Conservation (phyloP, 2,329 filamentous ascomycete genomes). For the Pseudogymnoascus sp. region DNA sequence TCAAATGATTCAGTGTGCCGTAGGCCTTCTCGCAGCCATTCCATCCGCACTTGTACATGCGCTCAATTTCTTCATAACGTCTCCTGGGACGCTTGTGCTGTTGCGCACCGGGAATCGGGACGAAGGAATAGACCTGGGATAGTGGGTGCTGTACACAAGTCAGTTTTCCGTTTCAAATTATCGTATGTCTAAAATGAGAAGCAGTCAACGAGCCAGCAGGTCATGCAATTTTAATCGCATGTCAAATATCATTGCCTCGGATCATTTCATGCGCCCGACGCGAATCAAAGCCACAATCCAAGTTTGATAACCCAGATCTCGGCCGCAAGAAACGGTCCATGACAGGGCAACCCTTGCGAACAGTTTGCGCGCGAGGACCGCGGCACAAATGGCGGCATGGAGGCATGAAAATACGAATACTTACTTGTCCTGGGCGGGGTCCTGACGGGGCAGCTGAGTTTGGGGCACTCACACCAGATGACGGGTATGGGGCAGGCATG, state of each 20-base stretch:
- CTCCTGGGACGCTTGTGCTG: conserved; percentile 93
- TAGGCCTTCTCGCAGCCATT: conserved; percentile 98
- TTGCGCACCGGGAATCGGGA: conserved; percentile 91
- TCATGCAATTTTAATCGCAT: neutral
- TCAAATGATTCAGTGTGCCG: conserved; percentile 92
- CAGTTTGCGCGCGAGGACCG: neutral
- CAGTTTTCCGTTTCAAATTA: conserved; percentile 15
- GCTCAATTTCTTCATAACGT: conserved; percentile 95
- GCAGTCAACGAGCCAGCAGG: neutral
- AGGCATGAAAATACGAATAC: conserved; percentile 23
- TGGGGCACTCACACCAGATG: conserved; percentile 35
- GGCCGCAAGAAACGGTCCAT: neutral
- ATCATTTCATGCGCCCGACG: neutral
- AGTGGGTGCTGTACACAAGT: conserved; percentile 36
- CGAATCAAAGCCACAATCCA: neutral
- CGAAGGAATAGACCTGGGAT: conserved; percentile 91
- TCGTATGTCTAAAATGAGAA: conserved; percentile 11
- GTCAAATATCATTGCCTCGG: conserved; percentile 3
- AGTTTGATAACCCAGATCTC: neutral
- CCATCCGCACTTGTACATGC: conserved; percentile 99
- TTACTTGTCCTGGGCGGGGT: conserved; percentile 52
- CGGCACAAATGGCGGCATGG: neutral
- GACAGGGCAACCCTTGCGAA: neutral
- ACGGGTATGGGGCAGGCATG: conserved; percentile 25
- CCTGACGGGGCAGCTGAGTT: conserved; percentile 43